Conservation (phyloP, 2,329 filamentous ascomycete species). For the Neofusicoccum umdonicola region DNA sequence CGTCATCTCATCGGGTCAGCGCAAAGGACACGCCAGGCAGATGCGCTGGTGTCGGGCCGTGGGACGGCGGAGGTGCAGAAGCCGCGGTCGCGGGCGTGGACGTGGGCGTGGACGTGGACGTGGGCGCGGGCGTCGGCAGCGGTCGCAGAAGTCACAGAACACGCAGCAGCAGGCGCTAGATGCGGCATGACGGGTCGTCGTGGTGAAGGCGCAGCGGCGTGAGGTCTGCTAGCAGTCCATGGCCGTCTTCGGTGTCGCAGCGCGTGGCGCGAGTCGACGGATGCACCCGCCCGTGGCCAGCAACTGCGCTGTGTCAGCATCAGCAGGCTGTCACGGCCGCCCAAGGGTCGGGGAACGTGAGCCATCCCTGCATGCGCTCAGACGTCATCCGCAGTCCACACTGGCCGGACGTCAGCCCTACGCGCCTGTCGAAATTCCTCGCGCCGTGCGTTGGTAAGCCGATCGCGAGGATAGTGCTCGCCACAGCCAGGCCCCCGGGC, state of each 20-base stretch:
- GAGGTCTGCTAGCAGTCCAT: not conserved
- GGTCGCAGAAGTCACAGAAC: not conserved
- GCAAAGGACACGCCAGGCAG: not conserved
- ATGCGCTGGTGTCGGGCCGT: not conserved
- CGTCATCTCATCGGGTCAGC: constrained; percentile 16
- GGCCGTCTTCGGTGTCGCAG: not conserved
- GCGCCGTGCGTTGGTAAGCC: constrained; percentile 11
- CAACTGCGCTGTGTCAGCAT: too few species aligned
- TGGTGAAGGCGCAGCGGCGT: not conserved
- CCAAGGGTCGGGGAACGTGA: not conserved
- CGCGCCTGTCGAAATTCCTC: constrained; percentile 4
- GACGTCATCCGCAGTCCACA: constrained; percentile 1
- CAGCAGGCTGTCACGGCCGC: too few species aligned
- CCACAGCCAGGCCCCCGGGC: not conserved
- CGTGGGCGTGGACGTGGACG: not conserved
- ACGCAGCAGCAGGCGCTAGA: not conserved
- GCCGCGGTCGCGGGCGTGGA: not conserved
- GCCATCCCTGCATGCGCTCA: not conserved
- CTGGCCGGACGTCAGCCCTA: constrained; percentile 8
- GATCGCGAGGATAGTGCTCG: not conserved
- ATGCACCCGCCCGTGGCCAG: too few species aligned
- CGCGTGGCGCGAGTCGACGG: not conserved
- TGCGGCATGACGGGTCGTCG: not conserved
- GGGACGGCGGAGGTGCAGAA: not conserved
- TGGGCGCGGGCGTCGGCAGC: not conserved